Conservation (phyloP, 1,139 yeast species). For the Petasospora fabianii region DNA sequence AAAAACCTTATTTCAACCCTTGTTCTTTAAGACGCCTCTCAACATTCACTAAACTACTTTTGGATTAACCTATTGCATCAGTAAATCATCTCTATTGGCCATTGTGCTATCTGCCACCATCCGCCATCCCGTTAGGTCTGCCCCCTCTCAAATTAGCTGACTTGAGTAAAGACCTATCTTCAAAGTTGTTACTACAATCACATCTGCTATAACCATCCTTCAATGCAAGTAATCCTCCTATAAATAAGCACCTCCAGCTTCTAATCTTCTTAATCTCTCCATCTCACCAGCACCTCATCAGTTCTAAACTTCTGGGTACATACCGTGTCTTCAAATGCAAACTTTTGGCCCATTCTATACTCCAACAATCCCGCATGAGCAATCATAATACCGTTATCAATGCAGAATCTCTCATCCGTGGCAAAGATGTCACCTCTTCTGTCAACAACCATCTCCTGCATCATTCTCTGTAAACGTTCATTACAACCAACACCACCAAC, state of each 20-base stretch:
- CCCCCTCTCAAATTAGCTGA: too few species aligned
- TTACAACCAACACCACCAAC: constrained; percentile 99
- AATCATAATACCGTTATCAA: constrained; percentile 97
- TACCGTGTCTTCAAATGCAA: constrained; percentile 63
- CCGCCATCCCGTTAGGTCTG: too few species aligned
- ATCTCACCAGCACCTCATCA: constrained; percentile 85
- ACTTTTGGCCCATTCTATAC: constrained; percentile 73
- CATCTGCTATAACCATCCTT: too few species aligned
- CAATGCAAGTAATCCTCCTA: too few species aligned
- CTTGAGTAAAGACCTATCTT: too few species aligned
- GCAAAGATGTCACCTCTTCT: constrained; percentile 86
- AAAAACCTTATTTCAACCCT: too few species aligned
- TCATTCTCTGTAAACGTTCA: constrained; percentile 88
- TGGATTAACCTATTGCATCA: too few species aligned
- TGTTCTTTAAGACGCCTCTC: too few species aligned
- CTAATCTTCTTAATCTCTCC: constrained; percentile 52
- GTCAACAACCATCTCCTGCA: constrained; percentile 88
- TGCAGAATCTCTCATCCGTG: constrained; percentile 94
- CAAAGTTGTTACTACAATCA: too few species aligned
- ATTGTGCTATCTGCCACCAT: too few species aligned
- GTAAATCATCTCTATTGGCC: too few species aligned
- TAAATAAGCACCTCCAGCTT: background rate
- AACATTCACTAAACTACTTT: too few species aligned
- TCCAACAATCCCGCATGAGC: constrained; percentile 95
- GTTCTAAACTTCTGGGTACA: constrained; percentile 94